Base-by-base conservation (phyloP, 2,329 filamentous ascomycete genomes). In the Berkeleyomyces basicola region DNA sequence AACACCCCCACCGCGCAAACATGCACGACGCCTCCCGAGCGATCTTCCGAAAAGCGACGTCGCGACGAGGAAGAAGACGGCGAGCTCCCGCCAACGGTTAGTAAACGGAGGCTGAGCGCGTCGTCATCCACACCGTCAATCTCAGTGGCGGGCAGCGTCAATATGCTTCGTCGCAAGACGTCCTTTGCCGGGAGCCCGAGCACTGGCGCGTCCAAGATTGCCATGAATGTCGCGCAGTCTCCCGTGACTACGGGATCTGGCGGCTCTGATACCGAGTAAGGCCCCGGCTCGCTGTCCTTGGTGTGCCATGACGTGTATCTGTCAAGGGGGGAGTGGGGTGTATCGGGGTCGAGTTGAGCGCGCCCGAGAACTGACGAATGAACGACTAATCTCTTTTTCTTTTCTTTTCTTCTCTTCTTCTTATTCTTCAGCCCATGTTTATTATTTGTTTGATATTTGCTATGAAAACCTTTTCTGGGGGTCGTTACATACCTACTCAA, bases 41-140 rank as follows among this genome's bases (percentile, higher is more conserved):
- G 89, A 61, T 74, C 95, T 16, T 87, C 90, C 0, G 89, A 95
- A 72, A 97, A 97, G 74, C 86, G 92, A 58, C 82, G 92, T 58
- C 83, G 93, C 68, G 91, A 96, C 70, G 92, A 96, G 63, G 90
- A 95, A 66, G 74, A 76, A n/a, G 91, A 96, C 63, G 91, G 96
- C 67, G 89, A 92, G 69, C 75, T 97, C 3, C 14, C 60, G 10
- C 33, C 63, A n/a, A 84, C 85, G 62, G 95, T 93, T 58, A 77
- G 77, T 69, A 86, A 85, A 70, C 78, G 83, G 47, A 79, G 83
- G 44, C 84, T 81, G 68, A 83, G 79, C 70, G 77, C 75, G 62
- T 79, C 81, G 6, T 75, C 75, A 1, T 76, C 74, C 11, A 77
- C 75, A 62, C 79, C 81, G 6, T 75, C 75, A 2, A 76, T 74